Evolutionary conservation across 2,329 filamentous ascomycete species (phyloP).

Genomic region (Phyllosticta capitalensis): DNA sequence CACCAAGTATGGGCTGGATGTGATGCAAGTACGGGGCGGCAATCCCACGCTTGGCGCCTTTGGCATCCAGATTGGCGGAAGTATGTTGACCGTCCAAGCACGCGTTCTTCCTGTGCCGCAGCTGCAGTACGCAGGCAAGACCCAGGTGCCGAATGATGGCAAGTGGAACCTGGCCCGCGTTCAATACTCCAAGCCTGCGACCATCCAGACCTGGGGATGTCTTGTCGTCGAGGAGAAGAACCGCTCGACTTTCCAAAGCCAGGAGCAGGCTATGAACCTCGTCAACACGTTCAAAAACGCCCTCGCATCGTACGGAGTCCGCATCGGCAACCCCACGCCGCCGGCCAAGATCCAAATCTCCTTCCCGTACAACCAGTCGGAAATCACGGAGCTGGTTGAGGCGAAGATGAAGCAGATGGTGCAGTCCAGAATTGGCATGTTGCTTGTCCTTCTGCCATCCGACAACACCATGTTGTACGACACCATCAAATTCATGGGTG

Average conservation of each 20-base stretch:
- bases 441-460: conserved; percentile 23
- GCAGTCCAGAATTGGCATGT: conserved; percentile 4
- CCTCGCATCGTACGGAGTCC: conserved; percentile 2
- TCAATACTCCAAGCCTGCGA: conserved; percentile 19
- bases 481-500: conserved; percentile 18
- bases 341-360: conserved; percentile 4
- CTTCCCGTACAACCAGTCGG: not conserved
- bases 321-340: not conserved
- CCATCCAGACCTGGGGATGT: conserved; percentile 20
- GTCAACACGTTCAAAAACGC: conserved; percentile 1
- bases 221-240: conserved; percentile 22
- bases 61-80: conserved; percentile 51
- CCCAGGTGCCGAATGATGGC: conserved; percentile 36
- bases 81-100: conserved; percentile 62
- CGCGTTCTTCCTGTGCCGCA: conserved; percentile 55
- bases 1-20: conserved; percentile 4
- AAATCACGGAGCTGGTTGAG: conserved; percentile 2
- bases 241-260: not conserved
- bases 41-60: conserved; percentile 34
- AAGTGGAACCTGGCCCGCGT: conserved; percentile 57
- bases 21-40: conserved; percentile 7
- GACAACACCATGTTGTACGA: conserved; percentile 24
- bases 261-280: conserved; percentile 1
- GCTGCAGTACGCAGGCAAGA: conserved; percentile 47
- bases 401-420: conserved; percentile 5